phyloP scores from a whole-genome alignment of 1,139 yeast species.

The Sugiyamaella neomexicana region DNA sequence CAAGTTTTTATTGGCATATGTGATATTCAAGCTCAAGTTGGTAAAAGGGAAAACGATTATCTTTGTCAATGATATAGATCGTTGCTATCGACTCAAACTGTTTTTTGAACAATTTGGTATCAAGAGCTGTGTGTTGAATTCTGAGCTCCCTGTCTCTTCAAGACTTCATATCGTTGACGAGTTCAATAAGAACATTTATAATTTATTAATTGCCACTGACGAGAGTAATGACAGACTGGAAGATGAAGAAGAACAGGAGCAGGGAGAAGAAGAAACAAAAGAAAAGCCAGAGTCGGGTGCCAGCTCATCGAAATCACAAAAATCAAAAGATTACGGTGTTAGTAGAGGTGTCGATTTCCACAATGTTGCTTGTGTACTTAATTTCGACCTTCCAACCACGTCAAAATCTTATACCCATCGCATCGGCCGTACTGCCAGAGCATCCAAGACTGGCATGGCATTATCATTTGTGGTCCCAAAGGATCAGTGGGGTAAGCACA shows the following conservation, averaged over 20 bases:
- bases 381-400: slow-evolving; percentile 90
- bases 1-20: slow-evolving; percentile 85
- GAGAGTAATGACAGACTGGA: slow-evolving; percentile 64
- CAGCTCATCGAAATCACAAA: slow-evolving; percentile 17
- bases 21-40: slow-evolving; percentile 82
- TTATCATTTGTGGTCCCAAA: slow-evolving; percentile 86
- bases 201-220: slow-evolving; percentile 90
- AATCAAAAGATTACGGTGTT: slow-evolving; percentile 75
- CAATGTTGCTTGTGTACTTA: slow-evolving; percentile 93
- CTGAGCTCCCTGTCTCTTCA: slow-evolving; percentile 91
- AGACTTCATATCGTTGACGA: slow-evolving; percentile 94
- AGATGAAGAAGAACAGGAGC: slow-evolving; percentile 43
- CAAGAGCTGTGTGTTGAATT: slow-evolving; percentile 81
- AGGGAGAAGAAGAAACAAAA: slow-evolving; percentile 26
- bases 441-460: slow-evolving; percentile 94
- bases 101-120: slow-evolving; percentile 95
- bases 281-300: slow-evolving; percentile 16
- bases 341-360: slow-evolving; percentile 96
- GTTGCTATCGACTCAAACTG: slow-evolving; percentile 89
- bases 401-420: slow-evolving; percentile 91
- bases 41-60: slow-evolving; percentile 89
- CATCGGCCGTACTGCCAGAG: slow-evolving; percentile 97
- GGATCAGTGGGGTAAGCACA: slow-evolving; percentile 87
- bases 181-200: slow-evolving; percentile 86
- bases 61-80: slow-evolving; percentile 91